A percentile compares a stretch with the other conserved stretches of the same genome.
Conservation (phyloP, 768 basidiomycete species). For the Ephemerocybe angulata region DNA sequence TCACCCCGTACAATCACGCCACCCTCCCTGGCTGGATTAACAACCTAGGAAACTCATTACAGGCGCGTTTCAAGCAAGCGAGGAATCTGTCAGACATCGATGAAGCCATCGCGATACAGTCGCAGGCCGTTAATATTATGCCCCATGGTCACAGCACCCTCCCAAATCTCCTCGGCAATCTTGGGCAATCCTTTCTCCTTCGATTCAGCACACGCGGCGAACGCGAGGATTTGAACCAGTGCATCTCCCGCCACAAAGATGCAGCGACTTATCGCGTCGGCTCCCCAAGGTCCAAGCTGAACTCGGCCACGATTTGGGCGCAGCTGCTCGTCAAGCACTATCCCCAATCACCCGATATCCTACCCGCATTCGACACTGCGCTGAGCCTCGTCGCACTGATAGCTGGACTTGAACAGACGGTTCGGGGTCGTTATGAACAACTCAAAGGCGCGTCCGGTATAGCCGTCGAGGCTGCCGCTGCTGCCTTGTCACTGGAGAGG, state of each 20-base stretch:
- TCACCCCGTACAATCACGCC: neutral
- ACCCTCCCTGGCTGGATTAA: neutral
- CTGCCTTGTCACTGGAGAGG: conserved; percentile 19
- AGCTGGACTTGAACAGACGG: neutral
- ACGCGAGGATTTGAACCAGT: conserved; percentile 3
- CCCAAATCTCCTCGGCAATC: conserved; percentile 1
- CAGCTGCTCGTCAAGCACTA: neutral
- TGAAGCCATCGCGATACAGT: neutral
- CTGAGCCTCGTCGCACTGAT: neutral
- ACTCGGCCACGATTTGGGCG: conserved; percentile 11
- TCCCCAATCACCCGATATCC: neutral
- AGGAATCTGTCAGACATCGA: conserved; percentile 7
- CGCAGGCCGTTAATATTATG: neutral
- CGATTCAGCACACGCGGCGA: conserved; percentile 7
- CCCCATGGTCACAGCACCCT: neutral
- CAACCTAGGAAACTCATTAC: conserved; percentile 17
- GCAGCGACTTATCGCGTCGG: conserved; percentile 10
- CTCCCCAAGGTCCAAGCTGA: conserved; percentile 1
- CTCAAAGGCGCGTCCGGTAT: neutral
- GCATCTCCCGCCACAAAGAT: neutral
- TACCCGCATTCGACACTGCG: neutral
- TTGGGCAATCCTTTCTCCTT: conserved; percentile 11
- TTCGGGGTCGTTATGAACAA: neutral
- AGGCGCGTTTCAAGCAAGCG: neutral
- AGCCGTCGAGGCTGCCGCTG: conserved; percentile 17